Evolutionary conservation across 2,329 filamentous ascomycete species (phyloP), one percentile per base, ranked within the genome.

Genomic region (Colletotrichum scovillei): DNA sequence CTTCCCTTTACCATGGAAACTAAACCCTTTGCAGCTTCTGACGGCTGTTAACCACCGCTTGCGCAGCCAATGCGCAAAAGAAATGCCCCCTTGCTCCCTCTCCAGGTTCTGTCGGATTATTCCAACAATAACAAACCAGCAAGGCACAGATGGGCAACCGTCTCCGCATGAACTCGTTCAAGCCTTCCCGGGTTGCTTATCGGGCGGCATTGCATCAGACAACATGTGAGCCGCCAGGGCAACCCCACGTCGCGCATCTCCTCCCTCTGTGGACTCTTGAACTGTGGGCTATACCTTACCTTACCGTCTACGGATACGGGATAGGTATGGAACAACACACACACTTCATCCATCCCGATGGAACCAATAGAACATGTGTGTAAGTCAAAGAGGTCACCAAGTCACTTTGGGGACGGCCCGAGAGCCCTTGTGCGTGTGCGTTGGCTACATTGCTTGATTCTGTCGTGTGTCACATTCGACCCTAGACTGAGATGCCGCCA

Each of bases 381-480:
- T 11, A 49, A 49, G 42, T 49, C 19, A 49, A 49, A 42, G 38
- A 42, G 38, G 38, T 42, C 38, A 42, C 19, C 52, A 30, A 57
- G 63, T 65, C 63, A 57, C 63, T 32, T 57, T 65, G 35, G 32
- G 53, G 49, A 57, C 22, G 53, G 63, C 55, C 56, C 38, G 55
- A 55, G 60, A 22, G 59, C 60, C 62, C 56, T 73, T 73, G 67
- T 73, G 71, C 71, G 67, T 46, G 67, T 73, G 71, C 71, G 67
- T 46, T 26, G 24, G 59, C 42, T 63, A 35, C 59, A 30, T 38
- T 72, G 69, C 46, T 55, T 52, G 59, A 42, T 46, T 53, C 66
- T 60, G 56, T 64, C 46, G 30, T 59, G 35, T 65, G 70, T 65
- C 67, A 73, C 53, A 49, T 19, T 35, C 12, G n/a, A 26, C 11